Evolutionary conservation across 2,329 filamentous ascomycete species (phyloP).

Genomic region (Mycosphaerella sp.): DNA sequence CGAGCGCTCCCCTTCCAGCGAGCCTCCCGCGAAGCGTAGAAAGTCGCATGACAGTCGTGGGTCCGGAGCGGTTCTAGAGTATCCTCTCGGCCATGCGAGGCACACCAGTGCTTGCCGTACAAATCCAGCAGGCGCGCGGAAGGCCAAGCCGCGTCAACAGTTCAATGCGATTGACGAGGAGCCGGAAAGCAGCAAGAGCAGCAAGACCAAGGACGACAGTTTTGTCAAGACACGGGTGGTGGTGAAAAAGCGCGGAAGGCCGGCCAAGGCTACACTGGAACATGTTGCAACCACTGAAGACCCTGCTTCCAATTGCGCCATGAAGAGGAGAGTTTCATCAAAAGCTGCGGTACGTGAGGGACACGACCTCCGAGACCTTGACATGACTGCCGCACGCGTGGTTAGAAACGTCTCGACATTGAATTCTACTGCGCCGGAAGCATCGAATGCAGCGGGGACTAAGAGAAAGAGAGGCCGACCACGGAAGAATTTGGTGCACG

Average conservation of each 20-base stretch:
- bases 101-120: no score
- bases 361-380: not conserved
- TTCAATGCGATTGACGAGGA: not conserved
- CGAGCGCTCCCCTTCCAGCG: constrained; percentile 5
- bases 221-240: constrained; percentile 10
- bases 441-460: not conserved
- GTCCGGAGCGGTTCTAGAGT: not conserved
- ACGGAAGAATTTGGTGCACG: not conserved
- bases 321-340: not conserved
- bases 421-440: not conserved
- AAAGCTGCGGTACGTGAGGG: not conserved
- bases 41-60: constrained; percentile 11
- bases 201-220: constrained; percentile 14
- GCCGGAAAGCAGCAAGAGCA: not conserved
- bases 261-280: constrained; percentile 5
- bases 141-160: not conserved
- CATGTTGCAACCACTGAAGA: not conserved
- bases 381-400: not conserved
- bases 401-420: not conserved
- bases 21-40: constrained; percentile 24
- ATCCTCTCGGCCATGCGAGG: no score
- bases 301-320: not conserved
- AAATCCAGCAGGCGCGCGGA: not conserved
- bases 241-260: constrained; percentile 6
- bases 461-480: constrained; percentile 14